Conservation (phyloP, 148 eudicot species). For the Beta vulgaris region DNA sequence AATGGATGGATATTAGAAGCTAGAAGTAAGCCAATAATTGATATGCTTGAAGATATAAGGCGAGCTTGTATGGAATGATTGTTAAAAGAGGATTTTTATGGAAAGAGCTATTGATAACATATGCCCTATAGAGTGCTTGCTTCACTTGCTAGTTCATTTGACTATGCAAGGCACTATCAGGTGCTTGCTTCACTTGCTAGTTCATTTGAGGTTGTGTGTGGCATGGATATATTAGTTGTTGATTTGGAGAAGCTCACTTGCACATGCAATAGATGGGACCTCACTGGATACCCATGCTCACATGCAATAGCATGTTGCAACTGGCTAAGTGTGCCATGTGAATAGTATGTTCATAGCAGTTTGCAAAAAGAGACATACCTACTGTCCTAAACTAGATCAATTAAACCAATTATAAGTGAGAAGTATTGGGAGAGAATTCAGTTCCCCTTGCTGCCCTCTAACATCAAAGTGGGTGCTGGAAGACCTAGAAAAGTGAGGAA, state of each 20-base stretch:
- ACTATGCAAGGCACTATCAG: neutral
- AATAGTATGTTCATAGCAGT: neutral
- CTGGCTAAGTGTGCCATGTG: neutral
- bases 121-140: neutral
- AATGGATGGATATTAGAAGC: neutral
- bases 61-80: neutral
- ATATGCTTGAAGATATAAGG: constrained; percentile 10
- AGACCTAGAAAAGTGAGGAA: neutral
- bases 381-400: neutral
- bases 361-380: too few relatives aligned
- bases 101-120: neutral
- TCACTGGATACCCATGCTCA: neutral
- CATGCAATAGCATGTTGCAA: neutral
- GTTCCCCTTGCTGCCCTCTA: neutral
- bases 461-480: neutral
- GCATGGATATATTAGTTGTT: neutral
- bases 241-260: neutral
- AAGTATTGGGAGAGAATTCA: neutral
- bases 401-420: neutral
- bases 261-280: neutral
- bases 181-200: neutral
- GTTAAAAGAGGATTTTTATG: neutral
- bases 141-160: neutral
- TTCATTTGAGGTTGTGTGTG: neutral
- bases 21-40: neutral